Conservation (phyloP, 129 eudicot genomes). For the Sambucus nigra region DNA sequence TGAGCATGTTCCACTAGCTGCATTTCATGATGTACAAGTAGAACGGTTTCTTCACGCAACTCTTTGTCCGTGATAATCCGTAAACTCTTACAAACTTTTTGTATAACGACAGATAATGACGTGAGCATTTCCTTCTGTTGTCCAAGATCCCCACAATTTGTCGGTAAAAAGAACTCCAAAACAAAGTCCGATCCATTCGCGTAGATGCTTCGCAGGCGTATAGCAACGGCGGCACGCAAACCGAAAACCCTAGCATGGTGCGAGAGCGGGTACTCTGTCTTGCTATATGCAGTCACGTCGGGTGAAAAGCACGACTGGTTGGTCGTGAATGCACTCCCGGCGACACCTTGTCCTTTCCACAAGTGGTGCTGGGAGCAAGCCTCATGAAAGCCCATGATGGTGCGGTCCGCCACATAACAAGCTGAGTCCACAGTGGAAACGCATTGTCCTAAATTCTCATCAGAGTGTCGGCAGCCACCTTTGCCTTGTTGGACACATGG, state of each 20-base stretch:
- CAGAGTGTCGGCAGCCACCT: slow-evolving; percentile 63
- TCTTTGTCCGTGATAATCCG: slow-evolving; percentile 57
- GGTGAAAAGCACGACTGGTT: slow-evolving; percentile 64
- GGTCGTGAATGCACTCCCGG: slow-evolving; percentile 59
- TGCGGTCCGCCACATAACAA: slow-evolving; percentile 43
- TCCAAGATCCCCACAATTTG: slow-evolving; percentile 38
- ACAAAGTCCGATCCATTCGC: slow-evolving; percentile 65
- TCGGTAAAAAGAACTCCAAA: slow-evolving; percentile 80
- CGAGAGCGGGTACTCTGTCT: slow-evolving; percentile 80
- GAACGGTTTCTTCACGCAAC: slow-evolving; percentile 44
- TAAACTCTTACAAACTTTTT: slow-evolving; percentile 52
- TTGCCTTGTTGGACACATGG: slow-evolving; percentile 84
- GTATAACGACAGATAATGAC: slow-evolving; percentile 45
- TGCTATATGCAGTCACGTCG: slow-evolving; percentile 57
- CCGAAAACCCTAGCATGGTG: slow-evolving; percentile 77
- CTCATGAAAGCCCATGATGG: slow-evolving; percentile 52
- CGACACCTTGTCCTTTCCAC: slow-evolving; percentile 79
- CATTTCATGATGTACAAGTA: too few relatives aligned
- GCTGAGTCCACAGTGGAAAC: slow-evolving; percentile 75
- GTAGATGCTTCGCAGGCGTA: slow-evolving; percentile 59
- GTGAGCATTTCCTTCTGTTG: slow-evolving; percentile 51
- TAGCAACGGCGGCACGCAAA: slow-evolving; percentile 76
- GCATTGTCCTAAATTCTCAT: slow-evolving; percentile 50
- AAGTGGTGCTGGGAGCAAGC: slow-evolving; percentile 93
- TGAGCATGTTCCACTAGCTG: background rate